These are phyloP conservation scores for Whalleya microplaca DNA, from an alignment of 2,329 filamentous ascomycete species.

Conservation along the genomic window DNA sequence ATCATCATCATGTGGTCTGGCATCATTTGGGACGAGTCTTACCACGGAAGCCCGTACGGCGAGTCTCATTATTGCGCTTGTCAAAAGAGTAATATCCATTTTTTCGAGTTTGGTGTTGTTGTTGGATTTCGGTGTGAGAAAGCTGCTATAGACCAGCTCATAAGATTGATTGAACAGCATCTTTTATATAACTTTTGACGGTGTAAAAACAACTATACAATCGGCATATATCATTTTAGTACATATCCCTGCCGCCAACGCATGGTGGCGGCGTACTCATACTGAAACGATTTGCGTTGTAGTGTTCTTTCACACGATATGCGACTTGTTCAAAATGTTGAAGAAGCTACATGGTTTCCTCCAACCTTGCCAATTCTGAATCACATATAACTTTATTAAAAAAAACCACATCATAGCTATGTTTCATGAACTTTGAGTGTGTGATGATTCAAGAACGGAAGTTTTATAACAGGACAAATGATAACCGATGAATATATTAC, in stretches of 20 bases:
- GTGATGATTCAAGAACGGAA: too few species aligned
- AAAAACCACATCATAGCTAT: slow-evolving; percentile 14
- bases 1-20: neutral
- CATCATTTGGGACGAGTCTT: neutral
- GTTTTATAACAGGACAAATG: too few species aligned
- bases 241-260: neutral
- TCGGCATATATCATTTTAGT: neutral
- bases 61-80: neutral
- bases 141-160: too few species aligned
- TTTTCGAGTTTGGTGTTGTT: neutral
- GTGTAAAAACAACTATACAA: neutral
- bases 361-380: too few species aligned
- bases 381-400: neutral
- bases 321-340: neutral
- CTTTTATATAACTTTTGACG: neutral
- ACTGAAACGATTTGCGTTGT: neutral
- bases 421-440: neutral
- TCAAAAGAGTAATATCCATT: neutral
- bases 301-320: neutral
- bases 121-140: neutral
- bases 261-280: neutral
- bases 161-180: too few species aligned
- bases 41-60: neutral
- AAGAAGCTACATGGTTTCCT: neutral
- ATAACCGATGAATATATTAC: too few species aligned